Evolutionary conservation across 164 flowering plant genomes (phyloP), one percentile per base, ranked within the genome.

Genomic region (Aristolochia fimbriata): DNA sequence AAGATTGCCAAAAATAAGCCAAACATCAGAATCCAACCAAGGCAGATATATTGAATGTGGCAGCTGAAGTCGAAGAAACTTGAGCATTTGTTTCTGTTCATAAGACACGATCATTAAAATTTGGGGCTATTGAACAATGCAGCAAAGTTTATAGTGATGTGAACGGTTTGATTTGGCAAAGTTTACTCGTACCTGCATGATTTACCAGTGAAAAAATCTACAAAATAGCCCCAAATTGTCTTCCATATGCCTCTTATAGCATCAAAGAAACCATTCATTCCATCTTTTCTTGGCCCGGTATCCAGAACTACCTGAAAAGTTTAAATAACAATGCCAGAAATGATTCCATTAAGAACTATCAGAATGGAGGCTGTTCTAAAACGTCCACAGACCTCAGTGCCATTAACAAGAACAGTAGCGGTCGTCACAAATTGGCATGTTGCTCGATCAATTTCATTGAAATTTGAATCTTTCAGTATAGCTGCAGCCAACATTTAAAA

Each of bases 361-460:
- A 20, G 22, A 15, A 11, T 15, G 5, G 19, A 49, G 19, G n/a
- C 8, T 49, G 14, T 20, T 17, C 6, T 2, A 15, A 49, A 17
- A 49, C 14, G 52, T 49, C 22, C 16, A 49, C 71, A 69, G 48
- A 91, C 96, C 94, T 84, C 88, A 47, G 96, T 62, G 58, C 96
- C 96, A 76, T 84, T 89, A 58, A 87, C 90, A 61, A 85, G 68
- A 62, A 82, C 65, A 43, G 96, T 92, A 47, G 91, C 82, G 58
- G 87, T 87, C 43, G 98, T 92, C 65, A 80, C 71, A 61, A 92
- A 92, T 55, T 92, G 96, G 69, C 98, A 92, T 71, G 85, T 89
- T 17, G 96, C 98, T 82, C 93, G 78, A 70, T 92, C 96, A 64
- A 78, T 87, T 82, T 92, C 93, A 62, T 50, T 78, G 58, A 82